A percentile compares a stretch with the other conserved stretches of the same genome.
Evolutionary conservation across 2,329 filamentous ascomycete species (phyloP).

Genomic region (Clarireedia homoeocarpa): DNA sequence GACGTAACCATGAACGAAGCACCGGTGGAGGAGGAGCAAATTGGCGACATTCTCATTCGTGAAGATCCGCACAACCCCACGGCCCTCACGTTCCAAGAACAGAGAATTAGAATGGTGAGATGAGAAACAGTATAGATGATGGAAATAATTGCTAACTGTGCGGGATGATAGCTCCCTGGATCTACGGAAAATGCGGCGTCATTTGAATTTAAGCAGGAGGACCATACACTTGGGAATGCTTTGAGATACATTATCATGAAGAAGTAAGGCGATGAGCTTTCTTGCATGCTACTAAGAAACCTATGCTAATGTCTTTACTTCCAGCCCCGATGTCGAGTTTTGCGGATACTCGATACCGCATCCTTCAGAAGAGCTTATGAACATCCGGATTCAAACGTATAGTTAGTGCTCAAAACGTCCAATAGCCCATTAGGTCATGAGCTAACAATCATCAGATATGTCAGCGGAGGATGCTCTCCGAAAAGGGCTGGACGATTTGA

Average conservation of each 20-base stretch:
- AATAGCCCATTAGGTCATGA: neutral
- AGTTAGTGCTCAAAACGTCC: slow-evolving; percentile 46
- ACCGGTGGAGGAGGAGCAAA: slow-evolving; percentile 3
- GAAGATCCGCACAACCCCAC: slow-evolving; percentile 15
- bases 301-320: slow-evolving; percentile 9
- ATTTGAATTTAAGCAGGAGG: slow-evolving; percentile 89
- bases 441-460: slow-evolving; percentile 48
- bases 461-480: slow-evolving; percentile 79
- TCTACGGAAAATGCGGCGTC: slow-evolving; percentile 70
- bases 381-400: slow-evolving; percentile 93
- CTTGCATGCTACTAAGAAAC: neutral
- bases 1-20: slow-evolving; percentile 25
- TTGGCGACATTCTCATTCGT: slow-evolving; percentile 3
- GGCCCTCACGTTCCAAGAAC: slow-evolving; percentile 15
- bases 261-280: slow-evolving; percentile 55
- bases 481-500: slow-evolving; percentile 82
- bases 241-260: slow-evolving; percentile 96
- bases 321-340: slow-evolving; percentile 90
- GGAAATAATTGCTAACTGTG: neutral
- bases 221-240: slow-evolving; percentile 92
- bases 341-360: slow-evolving; percentile 98
- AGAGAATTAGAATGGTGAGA: slow-evolving; percentile 25
- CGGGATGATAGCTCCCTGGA: neutral
- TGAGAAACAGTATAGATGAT: neutral
- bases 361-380: slow-evolving; percentile 94